Evolutionary conservation across 257 asterid genomes (phyloP), one percentile per base, ranked within the genome.

Genomic region (Nicotiana benthamiana): DNA sequence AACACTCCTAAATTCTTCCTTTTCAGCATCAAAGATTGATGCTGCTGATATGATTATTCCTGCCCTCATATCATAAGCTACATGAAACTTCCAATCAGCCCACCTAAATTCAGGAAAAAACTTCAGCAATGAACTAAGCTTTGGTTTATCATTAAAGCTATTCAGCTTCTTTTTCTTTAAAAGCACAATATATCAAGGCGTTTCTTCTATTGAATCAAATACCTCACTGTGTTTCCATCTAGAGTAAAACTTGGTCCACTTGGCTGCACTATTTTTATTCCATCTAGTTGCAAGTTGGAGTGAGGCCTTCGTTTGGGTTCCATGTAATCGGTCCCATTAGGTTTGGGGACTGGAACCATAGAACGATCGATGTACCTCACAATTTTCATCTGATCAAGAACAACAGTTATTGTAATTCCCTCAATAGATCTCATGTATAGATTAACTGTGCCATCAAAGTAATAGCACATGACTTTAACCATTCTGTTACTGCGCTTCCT

Each of bases 351-450:
- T 0, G 95, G 94, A 63, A 90, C 85, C 59, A 82, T 64, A 7
- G 67, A 16, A 3, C 94, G 88, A 10, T 94, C 98, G 0, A 54
- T 74, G 78, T 66, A 92, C 0, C 83, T 87, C 0, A 63, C 10
- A 74, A 91, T 85, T 51, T 75, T 89, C 96, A 91, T 92, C 80
- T 65, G 75, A 81, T 92, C 98, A 77, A 94, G 91, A 86, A 89
- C 95, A 80, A 94, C 91, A 15, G 89, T 84, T 30, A 85, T 77
- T 0, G 87, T 88, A 2, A 94, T 82, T 18, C 94, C 97, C 80
- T 94, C 97, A 7, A 92, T 89, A 51, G 94, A 95, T 86, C 95
- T 91, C 98, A 92, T 92, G 80, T 89, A 91, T 28, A 89, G 43
- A 76, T 94, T 94, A 18, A 87, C 80, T 0, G 94, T 87, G 0